A percentile compares a stretch with the other conserved stretches of the same genome.
phyloP scores from a whole-genome alignment of 2,329 filamentous ascomycete genomes.

The Talaromyces sp. region DNA sequence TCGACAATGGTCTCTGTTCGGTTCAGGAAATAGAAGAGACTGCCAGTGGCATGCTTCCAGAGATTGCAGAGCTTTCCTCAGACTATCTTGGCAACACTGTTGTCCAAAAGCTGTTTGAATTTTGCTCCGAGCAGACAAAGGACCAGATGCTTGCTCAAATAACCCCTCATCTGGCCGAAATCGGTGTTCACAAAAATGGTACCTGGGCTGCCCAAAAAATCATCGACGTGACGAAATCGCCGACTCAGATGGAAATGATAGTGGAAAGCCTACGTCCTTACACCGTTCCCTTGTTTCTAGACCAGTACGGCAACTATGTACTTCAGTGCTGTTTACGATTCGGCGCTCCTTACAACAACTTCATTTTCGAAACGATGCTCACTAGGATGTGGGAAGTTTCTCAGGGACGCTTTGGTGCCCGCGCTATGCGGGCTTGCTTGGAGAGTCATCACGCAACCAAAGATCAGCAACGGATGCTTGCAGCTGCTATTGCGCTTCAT shows the following conservation, averaged over 20 bases:
- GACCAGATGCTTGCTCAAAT: slow-evolving; percentile 88
- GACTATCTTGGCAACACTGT: slow-evolving; percentile 98
- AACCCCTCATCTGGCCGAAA: slow-evolving; percentile 86
- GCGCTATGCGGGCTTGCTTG: slow-evolving; percentile 92
- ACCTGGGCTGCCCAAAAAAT: slow-evolving; percentile 99
- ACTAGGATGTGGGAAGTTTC: slow-evolving; percentile 88
- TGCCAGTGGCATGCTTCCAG: slow-evolving; percentile 88
- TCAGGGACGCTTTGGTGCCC: slow-evolving; percentile 88
- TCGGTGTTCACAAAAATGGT: slow-evolving; percentile 97
- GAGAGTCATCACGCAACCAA: slow-evolving; percentile 94
- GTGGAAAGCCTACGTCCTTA: slow-evolving; percentile 79
- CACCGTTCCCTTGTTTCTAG: slow-evolving; percentile 84
- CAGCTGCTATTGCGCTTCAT: slow-evolving; percentile 90
- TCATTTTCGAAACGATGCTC: slow-evolving; percentile 97
- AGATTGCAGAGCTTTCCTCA: slow-evolving; percentile 89
- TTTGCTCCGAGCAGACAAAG: slow-evolving; percentile 83
- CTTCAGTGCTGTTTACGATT: slow-evolving; percentile 95
- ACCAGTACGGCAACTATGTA: slow-evolving; percentile 98
- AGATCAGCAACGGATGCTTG: slow-evolving; percentile 91
- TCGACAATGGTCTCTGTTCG: slow-evolving; percentile 87
- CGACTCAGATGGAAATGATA: slow-evolving; percentile 75
- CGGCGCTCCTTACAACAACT: slow-evolving; percentile 80
- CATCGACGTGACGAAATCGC: slow-evolving; percentile 88
- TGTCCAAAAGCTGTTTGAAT: slow-evolving; percentile 98
- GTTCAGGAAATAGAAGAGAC: slow-evolving; percentile 86